Base-by-base conservation (phyloP, 2,329 filamentous ascomycete genomes). In the Paraphoma sp. region DNA sequence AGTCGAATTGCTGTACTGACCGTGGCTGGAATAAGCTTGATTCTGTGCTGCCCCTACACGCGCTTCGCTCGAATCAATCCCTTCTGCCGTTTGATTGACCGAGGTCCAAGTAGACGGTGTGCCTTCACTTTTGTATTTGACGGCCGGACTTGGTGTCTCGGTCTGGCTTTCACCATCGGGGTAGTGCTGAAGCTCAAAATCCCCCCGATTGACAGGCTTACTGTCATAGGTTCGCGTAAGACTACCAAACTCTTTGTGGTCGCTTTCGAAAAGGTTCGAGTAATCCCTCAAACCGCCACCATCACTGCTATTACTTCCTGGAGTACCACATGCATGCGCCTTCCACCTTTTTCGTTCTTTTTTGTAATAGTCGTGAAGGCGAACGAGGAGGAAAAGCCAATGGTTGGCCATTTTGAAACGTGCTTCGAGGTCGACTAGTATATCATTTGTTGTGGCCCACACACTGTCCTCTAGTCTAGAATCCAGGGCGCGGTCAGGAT, bases 401-500 rank as follows among this genome's bases (percentile, higher is more conserved):
- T 54, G 50, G 18, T 51, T 48, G 2, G 60, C 57, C 29, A 67
- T 57, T 18, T 51, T 52, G 47, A 67, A 67, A n/a, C 64, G 66
- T 16, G 31, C 46, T 2, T 51, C 30, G 33, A 65, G 64, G 36
- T 57, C 56, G 8, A 54, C 47, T 31, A 69, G 48, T 14, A 65
- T 60, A 3, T 60, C 44, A 18, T 62, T 64, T 1, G 64, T 57
- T 12, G 64, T 53, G 16, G 67, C 59, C 55, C 63, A 64, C 12
- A 60, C 65, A 51, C 56, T 62, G 1, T 59, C 59, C 36, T 63
- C 48, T 10, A 54, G 38, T 30, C 57, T 56, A 5, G 62, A 62
- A 23, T 59, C 55, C 65, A 90, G 83, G 67, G 84, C 83, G 3
- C 79, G 76, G 10, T 83, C 76, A 1, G 79, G 79, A 63, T 92